Percentiles rank a stretch among this genome's conserved stretches.
These are phyloP conservation scores for Suillus tomentosus DNA, from an alignment of 768 basidiomycete genomes.

Conservation along the genomic window DNA sequence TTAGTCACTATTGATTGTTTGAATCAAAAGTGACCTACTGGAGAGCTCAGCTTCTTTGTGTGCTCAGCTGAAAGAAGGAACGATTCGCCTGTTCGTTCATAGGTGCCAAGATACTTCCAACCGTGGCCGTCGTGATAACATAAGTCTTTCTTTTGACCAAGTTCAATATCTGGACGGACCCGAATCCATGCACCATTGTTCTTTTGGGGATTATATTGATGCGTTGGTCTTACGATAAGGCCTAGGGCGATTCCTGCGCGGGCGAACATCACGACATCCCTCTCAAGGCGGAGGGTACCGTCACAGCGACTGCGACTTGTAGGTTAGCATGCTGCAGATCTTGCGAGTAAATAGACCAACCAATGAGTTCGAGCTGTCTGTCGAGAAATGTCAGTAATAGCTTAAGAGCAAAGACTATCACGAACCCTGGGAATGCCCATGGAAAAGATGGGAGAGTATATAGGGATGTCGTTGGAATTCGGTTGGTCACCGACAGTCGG, in stretches of 20 bases:
- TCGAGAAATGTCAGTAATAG: neutral
- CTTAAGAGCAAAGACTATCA: neutral
- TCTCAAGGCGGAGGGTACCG: slow-evolving; percentile 1
- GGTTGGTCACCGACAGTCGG: slow-evolving; percentile 19
- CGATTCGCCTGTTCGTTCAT: slow-evolving; percentile 23
- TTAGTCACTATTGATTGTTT: slow-evolving; percentile 1
- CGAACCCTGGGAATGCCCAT: slow-evolving; percentile 6
- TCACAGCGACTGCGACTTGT: neutral
- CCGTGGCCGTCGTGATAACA: slow-evolving; percentile 15
- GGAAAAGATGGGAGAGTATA: slow-evolving; percentile 1
- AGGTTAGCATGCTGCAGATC: neutral
- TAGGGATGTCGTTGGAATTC: neutral
- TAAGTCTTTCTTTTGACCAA: slow-evolving; percentile 23
- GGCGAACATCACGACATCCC: slow-evolving; percentile 22
- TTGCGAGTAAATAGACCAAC: neutral
- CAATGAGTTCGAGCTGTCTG: slow-evolving; percentile 5
- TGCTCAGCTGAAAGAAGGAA: slow-evolving; percentile 19
- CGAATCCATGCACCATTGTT: slow-evolving; percentile 22
- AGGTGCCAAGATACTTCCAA: slow-evolving; percentile 28
- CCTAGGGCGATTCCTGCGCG: slow-evolving; percentile 25
- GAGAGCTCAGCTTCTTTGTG: slow-evolving; percentile 14
- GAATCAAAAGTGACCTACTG: slow-evolving; percentile 15
- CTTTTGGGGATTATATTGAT: slow-evolving; percentile 30
- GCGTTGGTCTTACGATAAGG: slow-evolving; percentile 26
- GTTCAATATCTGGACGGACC: slow-evolving; percentile 13